Evolutionary conservation across 2,329 filamentous ascomycete species (phyloP).

Genomic region (Penicillium sp.): DNA sequence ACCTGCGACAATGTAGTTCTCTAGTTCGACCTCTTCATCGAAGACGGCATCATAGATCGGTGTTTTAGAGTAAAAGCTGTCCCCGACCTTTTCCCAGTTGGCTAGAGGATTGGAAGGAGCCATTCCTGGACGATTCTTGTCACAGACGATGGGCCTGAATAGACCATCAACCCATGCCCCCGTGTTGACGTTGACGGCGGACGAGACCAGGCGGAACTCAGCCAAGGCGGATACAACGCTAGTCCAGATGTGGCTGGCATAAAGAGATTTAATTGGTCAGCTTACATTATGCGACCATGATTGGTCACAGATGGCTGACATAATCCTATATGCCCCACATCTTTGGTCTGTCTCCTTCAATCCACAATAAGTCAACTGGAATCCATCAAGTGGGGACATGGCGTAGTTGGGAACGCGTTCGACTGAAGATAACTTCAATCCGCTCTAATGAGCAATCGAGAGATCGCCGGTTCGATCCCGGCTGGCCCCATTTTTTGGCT

Average conservation of each 20-base stretch:
- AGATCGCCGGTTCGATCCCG: too few relatives aligned
- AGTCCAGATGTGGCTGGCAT: slow-evolving; percentile 15
- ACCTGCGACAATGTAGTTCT: slow-evolving; percentile 89
- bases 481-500: too few relatives aligned
- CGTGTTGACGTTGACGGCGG: slow-evolving; percentile 23
- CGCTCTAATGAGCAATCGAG: too few relatives aligned
- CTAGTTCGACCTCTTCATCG: slow-evolving; percentile 88
- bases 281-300: too few relatives aligned
- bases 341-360: too few relatives aligned
- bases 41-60: slow-evolving; percentile 93
- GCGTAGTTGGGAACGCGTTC: not conserved
- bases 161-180: slow-evolving; percentile 18
- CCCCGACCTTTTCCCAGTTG: slow-evolving; percentile 92
- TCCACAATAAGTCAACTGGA: too few relatives aligned
- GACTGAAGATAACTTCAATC: too few relatives aligned
- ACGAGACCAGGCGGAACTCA: slow-evolving; percentile 4
- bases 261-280: too few relatives aligned
- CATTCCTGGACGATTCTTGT: slow-evolving; percentile 35
- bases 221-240: slow-evolving; percentile 9
- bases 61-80: slow-evolving; percentile 93
- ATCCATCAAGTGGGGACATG: not conserved
- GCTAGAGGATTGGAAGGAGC: slow-evolving; percentile 69
- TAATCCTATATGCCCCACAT: too few relatives aligned
- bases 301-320: too few relatives aligned
- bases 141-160: slow-evolving; percentile 16